Evolutionary conservation across 352 stramenopile species (phyloP).

Genomic region (Phytophthora megakarya): DNA sequence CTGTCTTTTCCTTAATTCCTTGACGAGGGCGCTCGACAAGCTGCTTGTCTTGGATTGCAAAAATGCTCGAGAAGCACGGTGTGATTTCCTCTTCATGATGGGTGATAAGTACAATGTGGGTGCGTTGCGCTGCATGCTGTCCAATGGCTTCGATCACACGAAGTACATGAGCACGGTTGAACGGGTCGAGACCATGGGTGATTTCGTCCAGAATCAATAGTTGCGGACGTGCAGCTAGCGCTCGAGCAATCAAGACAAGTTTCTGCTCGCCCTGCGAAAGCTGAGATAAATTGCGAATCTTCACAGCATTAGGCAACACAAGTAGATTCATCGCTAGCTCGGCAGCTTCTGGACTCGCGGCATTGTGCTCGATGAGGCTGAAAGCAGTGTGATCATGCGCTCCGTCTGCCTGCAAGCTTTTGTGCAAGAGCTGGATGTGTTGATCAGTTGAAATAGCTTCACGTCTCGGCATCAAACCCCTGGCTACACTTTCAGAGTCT

Average conservation of each 20-base stretch:
- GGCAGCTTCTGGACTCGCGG: constrained; percentile 38
- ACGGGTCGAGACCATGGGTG: constrained; percentile 90
- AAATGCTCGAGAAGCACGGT: constrained; percentile 75
- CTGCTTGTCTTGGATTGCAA: constrained; percentile 80
- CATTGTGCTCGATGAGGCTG: constrained; percentile 51
- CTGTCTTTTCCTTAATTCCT: constrained; percentile 22
- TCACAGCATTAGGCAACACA: constrained; percentile 37
- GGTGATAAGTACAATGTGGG: constrained; percentile 90
- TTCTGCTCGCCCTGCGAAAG: constrained; percentile 94
- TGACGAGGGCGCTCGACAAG: constrained; percentile 43
- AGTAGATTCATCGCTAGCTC: constrained; percentile 44
- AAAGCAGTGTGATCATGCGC: constrained; percentile 34
- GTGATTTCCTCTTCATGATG: constrained; percentile 93
- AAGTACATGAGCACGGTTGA: constrained; percentile 80
- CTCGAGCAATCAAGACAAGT: constrained; percentile 85
- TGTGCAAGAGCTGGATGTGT: constrained; percentile 81
- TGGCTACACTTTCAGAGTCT: not conserved
- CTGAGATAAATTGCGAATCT: constrained; percentile 54
- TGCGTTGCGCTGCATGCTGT: constrained; percentile 40
- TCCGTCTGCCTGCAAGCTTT: constrained; percentile 33
- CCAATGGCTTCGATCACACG: constrained; percentile 79
- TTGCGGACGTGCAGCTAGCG: constrained; percentile 70
- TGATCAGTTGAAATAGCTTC: constrained; percentile 90
- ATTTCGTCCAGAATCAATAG: constrained; percentile 93
- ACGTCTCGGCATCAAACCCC: constrained; percentile 29